Base-by-base conservation (phyloP, 306 rosid genomes). In the Cicer cuneatum region DNA sequence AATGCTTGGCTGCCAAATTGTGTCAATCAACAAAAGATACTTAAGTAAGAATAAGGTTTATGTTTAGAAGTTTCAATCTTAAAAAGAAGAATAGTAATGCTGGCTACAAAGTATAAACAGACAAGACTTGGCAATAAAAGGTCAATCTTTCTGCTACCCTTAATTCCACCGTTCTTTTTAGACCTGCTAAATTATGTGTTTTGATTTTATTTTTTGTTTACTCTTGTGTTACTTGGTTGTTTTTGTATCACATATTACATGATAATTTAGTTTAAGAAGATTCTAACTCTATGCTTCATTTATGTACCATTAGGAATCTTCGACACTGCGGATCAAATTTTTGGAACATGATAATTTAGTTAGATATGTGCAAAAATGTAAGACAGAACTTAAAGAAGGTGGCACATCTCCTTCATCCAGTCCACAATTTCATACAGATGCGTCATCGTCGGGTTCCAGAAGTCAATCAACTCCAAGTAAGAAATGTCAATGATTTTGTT, bases 261-360 rank as follows among this genome's bases (percentile, higher is more conserved):
- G 7, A 29, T 51, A 14, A 33, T 51, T 75, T 64, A 1, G 58
- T 54, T 41, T 56, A 47, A 15, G 45, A 33, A 69, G 51, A 14
- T 16, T n/a, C 61, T 74, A 58, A 80, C 58, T 64, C 15, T 46
- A 65, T 82, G 49, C 60, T 76, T 69, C 81, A 60, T 81, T 54
- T 68, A 14, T 78, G 57, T 84, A n/a, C 82, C 72, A 58, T 56
- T 85, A 95, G 99, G 99, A 87, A 76, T 83, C 93, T 7, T 95
- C 99, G 38, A 73, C 79, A n/a, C 75, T 92, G 71, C 86, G 92
- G 76, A 81, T 69, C 77, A 89, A 89, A 80, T 86, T 95, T 58
- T 81, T 45, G 48, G 97, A 90, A 78, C 93, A 90, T 72, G 86
- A 74, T 53, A 89, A 90, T 81, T 86, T 95, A 61, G 85, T 87